Evolutionary conservation across 1,139 yeast species (phyloP).

Genomic region (Pneumocystis wakefieldiae): DNA sequence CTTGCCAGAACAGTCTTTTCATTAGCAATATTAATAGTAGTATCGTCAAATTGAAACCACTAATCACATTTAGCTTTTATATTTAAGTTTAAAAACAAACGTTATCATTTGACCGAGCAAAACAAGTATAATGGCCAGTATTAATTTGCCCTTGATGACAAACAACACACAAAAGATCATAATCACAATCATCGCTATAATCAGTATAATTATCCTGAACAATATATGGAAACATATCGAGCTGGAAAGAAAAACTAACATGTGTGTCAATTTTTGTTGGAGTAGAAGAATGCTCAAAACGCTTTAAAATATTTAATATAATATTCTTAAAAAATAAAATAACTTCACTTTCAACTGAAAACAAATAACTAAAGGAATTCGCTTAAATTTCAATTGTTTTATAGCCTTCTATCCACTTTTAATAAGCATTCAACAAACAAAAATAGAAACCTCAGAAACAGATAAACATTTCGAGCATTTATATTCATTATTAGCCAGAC

Average conservation of each 20-base stretch:
- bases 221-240: slow-evolving; percentile 38
- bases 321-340: not conserved
- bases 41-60: slow-evolving; percentile 89
- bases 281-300: slow-evolving; percentile 46
- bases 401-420: slow-evolving; percentile 44
- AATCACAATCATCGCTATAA: slow-evolving; percentile 28
- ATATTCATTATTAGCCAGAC: not conserved
- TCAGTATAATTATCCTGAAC: slow-evolving; percentile 18
- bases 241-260: slow-evolving; percentile 53
- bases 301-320: slow-evolving; percentile 34
- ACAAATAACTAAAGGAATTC: slow-evolving; percentile 61
- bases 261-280: slow-evolving; percentile 65
- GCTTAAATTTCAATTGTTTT: slow-evolving; percentile 53
- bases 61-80: slow-evolving; percentile 15
- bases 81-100: not conserved
- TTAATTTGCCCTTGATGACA: slow-evolving; percentile 85
- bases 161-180: slow-evolving; percentile 73
- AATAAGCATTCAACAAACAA: not conserved
- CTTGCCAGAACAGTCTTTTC: slow-evolving; percentile 44
- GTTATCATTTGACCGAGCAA: slow-evolving; percentile 17
- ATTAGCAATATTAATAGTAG: slow-evolving; percentile 55
- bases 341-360: slow-evolving; percentile 49
- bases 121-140: slow-evolving; percentile 85
- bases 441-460: not conserved
- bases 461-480: slow-evolving; percentile 1